Percentiles rank a stretch among this genome's conserved stretches.
These are phyloP conservation scores for Endoconidiophora polonica DNA, from an alignment of 2,329 filamentous ascomycete species.

Conservation along the genomic window DNA sequence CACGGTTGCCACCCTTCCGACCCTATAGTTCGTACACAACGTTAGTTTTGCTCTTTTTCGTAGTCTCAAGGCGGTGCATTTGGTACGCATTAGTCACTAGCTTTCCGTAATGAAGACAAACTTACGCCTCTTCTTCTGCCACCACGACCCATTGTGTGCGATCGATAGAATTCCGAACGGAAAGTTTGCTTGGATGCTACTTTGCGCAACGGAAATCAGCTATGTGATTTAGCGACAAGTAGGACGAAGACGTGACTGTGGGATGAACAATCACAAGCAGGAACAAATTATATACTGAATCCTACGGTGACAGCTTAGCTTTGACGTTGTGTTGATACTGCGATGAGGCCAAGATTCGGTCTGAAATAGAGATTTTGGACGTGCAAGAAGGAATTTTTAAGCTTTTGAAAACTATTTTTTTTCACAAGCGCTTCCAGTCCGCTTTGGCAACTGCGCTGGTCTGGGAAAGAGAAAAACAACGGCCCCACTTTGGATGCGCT, in stretches of 20 bases:
- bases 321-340: neutral
- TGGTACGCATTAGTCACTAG: neutral
- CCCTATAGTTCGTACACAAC: constrained; percentile 1
- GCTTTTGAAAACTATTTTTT: constrained; percentile 3
- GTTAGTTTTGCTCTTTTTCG: neutral
- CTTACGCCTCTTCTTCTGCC: constrained; percentile 13
- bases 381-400: neutral
- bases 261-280: neutral
- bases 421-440: neutral
- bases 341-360: neutral
- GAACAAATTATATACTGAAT: neutral
- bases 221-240: neutral
- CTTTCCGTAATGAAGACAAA: neutral
- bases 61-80: neutral
- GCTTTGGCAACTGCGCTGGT: neutral
- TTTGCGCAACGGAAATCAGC: neutral
- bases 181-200: neutral
- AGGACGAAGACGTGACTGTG: no score
- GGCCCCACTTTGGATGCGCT: constrained; percentile 1
- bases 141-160: constrained; percentile 9
- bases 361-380: neutral
- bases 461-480: neutral
- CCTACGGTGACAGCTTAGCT: neutral
- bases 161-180: neutral
- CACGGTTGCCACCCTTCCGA: constrained; percentile 11